Base-by-base conservation (phyloP, 352 stramenopile species). In the Phytophthora hibernalis region DNA sequence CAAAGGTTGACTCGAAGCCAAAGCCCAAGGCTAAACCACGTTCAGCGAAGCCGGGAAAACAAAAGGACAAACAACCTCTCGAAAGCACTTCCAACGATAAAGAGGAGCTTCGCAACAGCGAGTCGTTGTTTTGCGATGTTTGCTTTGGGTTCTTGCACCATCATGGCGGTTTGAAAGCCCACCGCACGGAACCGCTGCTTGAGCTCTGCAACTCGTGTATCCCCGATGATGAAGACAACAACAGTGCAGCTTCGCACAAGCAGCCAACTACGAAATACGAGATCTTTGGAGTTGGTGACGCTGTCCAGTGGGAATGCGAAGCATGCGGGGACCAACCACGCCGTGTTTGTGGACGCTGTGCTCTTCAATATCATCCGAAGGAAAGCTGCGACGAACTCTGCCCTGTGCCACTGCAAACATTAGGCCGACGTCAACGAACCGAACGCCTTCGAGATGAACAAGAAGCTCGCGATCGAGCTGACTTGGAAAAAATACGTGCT, bases 131-230 rank as follows among this genome's bases (percentile, higher is more conserved):
- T 54, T 92, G 83, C 54, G 83, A 91, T 31, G 78, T 86, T 11
- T 92, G 82, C 45, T 92, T 88, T 61, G 74, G 61, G 0, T 92
- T 83, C 47, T 50, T 72, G 16, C 83, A 92, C 49, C 76, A 54
- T 10, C 77, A 74, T 8, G 83, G 83, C 13, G 67, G 59, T 2
- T 49, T 91, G 9, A 72, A 82, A 55, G 45, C 56, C 0, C 83
- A 92, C 50, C 74, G 70, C 10, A 79, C 70, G 0, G 52, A 67
- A 9, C 45, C 66, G 12, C 37, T 91, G 42, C 45, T 90, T 4
- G 80, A 91, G 44, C 62, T 84, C 24, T 91, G 83, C 30, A 50
- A 12, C 0, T 72, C 67, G 0, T 92, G 81, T 35, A 61, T 55
- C 0, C 6, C 48, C 3, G 60, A 76, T 20, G 56, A 68, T 13